Evolutionary conservation across 2,329 filamentous ascomycete species (phyloP).

Genomic region (Arthrobotrys conoides): DNA sequence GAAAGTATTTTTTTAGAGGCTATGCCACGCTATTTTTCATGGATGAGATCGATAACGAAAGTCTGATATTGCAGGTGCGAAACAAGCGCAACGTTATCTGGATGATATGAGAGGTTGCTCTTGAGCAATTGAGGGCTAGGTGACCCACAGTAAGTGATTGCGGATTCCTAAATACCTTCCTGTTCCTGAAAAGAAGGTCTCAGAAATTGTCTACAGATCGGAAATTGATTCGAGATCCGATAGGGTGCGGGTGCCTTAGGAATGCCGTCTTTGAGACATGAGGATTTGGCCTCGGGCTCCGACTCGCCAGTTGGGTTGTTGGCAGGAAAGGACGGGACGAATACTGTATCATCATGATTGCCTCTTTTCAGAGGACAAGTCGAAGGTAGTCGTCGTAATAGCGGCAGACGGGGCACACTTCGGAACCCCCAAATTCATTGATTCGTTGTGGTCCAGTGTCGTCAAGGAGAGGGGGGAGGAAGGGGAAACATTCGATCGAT

Average conservation of each 20-base stretch:
- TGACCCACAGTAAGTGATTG: background rate
- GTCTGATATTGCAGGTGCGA: slow-evolving; percentile 25
- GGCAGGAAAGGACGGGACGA: background rate
- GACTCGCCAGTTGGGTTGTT: background rate
- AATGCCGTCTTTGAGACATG: background rate
- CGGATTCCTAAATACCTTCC: slow-evolving; percentile 1
- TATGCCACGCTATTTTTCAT: slow-evolving; percentile 8
- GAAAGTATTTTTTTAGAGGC: slow-evolving; percentile 7
- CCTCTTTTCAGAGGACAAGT: background rate
- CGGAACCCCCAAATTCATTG: background rate
- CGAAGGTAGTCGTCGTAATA: background rate
- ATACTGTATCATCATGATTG: slow-evolving; percentile 13
- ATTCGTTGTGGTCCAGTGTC: background rate
- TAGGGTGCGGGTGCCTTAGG: background rate
- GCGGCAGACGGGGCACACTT: background rate
- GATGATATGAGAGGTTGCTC: slow-evolving; percentile 4
- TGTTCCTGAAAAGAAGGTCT: slow-evolving; percentile 24
- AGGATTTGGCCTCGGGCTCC: background rate
- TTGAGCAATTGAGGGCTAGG: slow-evolving; percentile 4
- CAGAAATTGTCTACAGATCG: slow-evolving; percentile 4
- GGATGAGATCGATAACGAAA: slow-evolving; percentile 12
- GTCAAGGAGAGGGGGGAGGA: background rate
- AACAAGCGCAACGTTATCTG: slow-evolving; percentile 11
- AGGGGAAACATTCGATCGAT: background rate
- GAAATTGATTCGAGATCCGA: slow-evolving; percentile 7